Base-by-base conservation (phyloP, 495 filamentous ascomycete species). In the Opeltia flavorubescens region DNA sequence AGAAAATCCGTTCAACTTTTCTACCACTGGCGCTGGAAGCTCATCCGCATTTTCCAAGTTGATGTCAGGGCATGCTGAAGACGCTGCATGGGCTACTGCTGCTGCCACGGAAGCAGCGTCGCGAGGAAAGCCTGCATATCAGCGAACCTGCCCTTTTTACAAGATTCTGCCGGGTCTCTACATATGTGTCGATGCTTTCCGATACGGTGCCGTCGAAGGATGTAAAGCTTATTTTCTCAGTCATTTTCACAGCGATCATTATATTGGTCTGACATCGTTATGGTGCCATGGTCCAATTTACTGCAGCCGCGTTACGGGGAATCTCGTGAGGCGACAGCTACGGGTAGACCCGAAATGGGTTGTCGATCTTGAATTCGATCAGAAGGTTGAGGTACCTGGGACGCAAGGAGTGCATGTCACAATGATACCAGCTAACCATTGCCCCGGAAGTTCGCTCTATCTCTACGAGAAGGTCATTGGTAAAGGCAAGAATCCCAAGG, bases 161-260 rank as follows among this genome's bases (percentile, higher is more conserved):
- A 99, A 99, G 61, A 94, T 96, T 49, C 75, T 99, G 62, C 85
- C 87, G 2, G 85, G 85, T 1, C 83, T 95, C 50, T 83, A 74
- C 44, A 93, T 96, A 50, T 89, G 85, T 46, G 91, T 98, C 3
- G 91, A 99, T 60, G 91, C 93, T 0, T 96, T 99, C 62, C 78
- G 88, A 5, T 99, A 96, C 56, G 93, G 91, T 3, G 84, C 86
- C 3, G 83, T 99, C 0, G 76, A 93, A 59, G 88, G 85, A 0
- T 93, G 86, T 59, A 81, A 84, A 41, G 91, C 89, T 18, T 99
- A 99, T 60, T 99, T 99, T 56, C 74, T 99, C 23, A 94, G 86
- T 52, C 91, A 99, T 58, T 99, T 95, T 53, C 91, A 99, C 62
- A 93, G 84, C 50, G 91, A 99, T 58, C 91, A 99, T 56, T 99